Evolutionary conservation across 2,329 filamentous ascomycete species (phyloP), one percentile per base, ranked within the genome.

Genomic region (Neonectria hederae): DNA sequence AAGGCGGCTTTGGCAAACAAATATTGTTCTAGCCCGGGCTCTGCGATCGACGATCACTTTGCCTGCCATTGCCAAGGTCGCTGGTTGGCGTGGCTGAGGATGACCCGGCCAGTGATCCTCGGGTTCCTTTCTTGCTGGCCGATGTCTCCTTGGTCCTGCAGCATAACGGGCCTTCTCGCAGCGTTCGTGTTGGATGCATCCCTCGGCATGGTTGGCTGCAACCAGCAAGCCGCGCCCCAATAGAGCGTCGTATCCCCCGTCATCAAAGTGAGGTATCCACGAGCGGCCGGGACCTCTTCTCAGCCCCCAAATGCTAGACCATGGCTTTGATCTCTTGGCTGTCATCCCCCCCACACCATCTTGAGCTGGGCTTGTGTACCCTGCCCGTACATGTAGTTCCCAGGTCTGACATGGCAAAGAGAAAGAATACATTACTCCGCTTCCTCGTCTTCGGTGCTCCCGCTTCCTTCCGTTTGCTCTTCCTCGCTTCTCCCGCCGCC

Each of bases 341-440:
- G 64, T 67, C 59, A 63, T 57, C 52, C 54, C 42, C 54, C 58
- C 62, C 58, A 62, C 67, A 59, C 59, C 62, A 55, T 62, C 71
- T 73, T 69, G 19, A 63, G 69, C 63, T 51, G 35, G 49, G 28
- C 54, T 43, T 58, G 54, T 49, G 43, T 62, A 58, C 65, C 65
- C 49, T 65, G 54, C 49, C 45, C 48, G 66, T 56, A 38, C 35
- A n/a, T n/a, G 13, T 35, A 51, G 59, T 40, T 26, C 40, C 42
- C 38, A 45, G 32, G 63, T 54, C 24, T 59, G 54, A 46, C 51
- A 45, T 42, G 38, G 49, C 22, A 54, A 51, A 54, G 43, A 58
- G 57, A 64, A 53, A 49, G 63, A 40, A 42, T 67, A 61, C 69
- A 61, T 72, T 68, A 72, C 63, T 70, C 64, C 68, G 69, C 67